Base-by-base conservation (phyloP, 129 eudicot species). In the Artemisia tridentata region DNA sequence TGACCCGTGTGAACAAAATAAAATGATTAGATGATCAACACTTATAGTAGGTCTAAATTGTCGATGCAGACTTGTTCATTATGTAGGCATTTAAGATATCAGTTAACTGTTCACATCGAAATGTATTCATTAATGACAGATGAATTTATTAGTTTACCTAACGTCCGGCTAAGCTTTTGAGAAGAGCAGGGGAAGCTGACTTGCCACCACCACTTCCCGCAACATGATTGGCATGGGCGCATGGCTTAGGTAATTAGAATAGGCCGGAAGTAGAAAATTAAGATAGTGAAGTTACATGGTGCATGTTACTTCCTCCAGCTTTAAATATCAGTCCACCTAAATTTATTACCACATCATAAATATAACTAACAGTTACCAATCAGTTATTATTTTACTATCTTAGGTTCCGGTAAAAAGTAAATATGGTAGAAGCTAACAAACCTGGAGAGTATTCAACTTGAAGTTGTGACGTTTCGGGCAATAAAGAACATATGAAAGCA, bases 371-470 rank as follows among this genome's bases (percentile, higher is more conserved):
- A 7, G 45, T 14, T 4, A 67, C 8, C 51, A 67, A 29, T 6
- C 56, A 14, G 17, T n/a, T n/a, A n/a, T 38, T 38, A 38, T 6
- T 38, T 31, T 5, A 31, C 7, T 31, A 31, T 31, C 41, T 31
- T 12, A 20, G 48, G 61, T 7, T 27, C 31, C 31, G 31, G 31
- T 20, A 16, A 29, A 55, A 69, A 55, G 45, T 38, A 1, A n/a
- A 38, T 6, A n/a, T 3, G 20, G 0, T 0, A 20, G 3, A 38
- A 12, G 63, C 1, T 15, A 12, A 34, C 49, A 3, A 82, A 89
- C 98, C 98, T 57, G 98, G 98, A 45, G 98, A 93, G 73, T 93
- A 93, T 72, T 87, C 92, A 64, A 93, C 92, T 75, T 93, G 85
- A 47, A 90, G 78, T 61, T 87, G 86, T 67, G 91, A 47, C 2